Conservation (phyloP, 106 monocot species). For the Dendrobium huoshanense region DNA sequence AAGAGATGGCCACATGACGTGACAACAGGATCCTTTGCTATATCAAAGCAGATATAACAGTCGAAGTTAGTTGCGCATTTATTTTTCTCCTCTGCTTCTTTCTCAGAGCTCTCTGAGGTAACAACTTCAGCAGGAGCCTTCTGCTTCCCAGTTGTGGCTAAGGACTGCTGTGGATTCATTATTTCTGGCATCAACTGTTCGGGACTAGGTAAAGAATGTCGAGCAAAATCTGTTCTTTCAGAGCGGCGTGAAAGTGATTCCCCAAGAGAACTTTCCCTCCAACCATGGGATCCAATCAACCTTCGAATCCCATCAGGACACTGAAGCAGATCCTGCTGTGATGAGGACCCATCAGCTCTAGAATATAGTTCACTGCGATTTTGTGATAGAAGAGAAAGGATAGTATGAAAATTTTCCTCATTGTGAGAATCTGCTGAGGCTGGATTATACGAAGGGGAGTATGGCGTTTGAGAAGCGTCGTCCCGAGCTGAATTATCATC, state of each 20-base stretch:
- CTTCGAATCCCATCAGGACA: constrained; percentile 5
- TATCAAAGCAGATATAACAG: constrained; percentile 18
- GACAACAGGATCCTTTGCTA: constrained; percentile 19
- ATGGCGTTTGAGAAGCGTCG: not conserved
- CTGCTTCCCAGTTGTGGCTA: not conserved
- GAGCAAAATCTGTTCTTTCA: not conserved
- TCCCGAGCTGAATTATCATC: not conserved
- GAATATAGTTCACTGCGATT: not conserved
- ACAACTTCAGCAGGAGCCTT: not conserved
- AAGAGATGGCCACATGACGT: constrained; percentile 22
- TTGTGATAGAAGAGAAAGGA: not conserved
- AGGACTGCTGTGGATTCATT: not conserved
- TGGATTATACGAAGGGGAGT: not conserved
- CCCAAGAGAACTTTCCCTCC: not conserved
- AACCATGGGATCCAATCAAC: not conserved
- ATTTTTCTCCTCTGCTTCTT: constrained; percentile 8
- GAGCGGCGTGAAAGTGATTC: not conserved
- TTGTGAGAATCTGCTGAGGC: not conserved
- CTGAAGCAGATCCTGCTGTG: not conserved
- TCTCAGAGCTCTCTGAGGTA: not conserved
- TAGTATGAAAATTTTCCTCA: not conserved
- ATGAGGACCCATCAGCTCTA: not conserved
- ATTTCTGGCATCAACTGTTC: constrained; percentile 10
- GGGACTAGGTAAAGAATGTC: constrained; percentile 1
- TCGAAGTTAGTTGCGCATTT: constrained; percentile 6